Conservation (phyloP, 2,329 filamentous ascomycete species). For the Dactylellina haptotyla region DNA sequence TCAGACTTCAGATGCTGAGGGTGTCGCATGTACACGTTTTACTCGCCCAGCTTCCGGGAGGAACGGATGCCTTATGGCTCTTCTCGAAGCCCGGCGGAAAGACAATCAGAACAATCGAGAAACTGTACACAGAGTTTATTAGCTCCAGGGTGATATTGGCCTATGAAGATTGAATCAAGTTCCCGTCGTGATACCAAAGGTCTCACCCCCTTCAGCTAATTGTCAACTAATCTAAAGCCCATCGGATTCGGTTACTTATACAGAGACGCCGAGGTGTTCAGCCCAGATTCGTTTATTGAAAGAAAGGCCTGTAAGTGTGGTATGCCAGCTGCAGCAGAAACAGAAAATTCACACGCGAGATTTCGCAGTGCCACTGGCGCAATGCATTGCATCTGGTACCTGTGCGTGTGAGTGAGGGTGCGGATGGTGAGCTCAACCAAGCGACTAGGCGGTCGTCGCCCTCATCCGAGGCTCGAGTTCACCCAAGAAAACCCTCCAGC, state of each 20-base stretch:
- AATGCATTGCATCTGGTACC: too few relatives aligned
- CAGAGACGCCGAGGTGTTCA: conserved; percentile 40
- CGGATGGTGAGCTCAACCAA: conserved; percentile 26
- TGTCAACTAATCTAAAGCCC: conserved; percentile 5
- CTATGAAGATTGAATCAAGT: conserved; percentile 14
- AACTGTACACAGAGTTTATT: background rate
- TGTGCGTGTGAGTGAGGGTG: too few relatives aligned
- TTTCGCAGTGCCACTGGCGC: background rate
- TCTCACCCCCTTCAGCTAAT: conserved; percentile 33
- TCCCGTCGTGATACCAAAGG: conserved; percentile 19
- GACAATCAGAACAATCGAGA: background rate
- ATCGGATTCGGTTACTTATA: background rate
- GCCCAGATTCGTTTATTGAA: too few relatives aligned
- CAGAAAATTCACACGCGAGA: background rate
- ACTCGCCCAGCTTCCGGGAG: too few relatives aligned
- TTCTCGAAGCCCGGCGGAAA: background rate
- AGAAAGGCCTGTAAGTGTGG: too few relatives aligned
- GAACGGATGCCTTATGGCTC: too few relatives aligned
- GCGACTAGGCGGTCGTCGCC: conserved; percentile 18
- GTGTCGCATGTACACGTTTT: too few relatives aligned
- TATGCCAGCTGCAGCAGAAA: too few relatives aligned
- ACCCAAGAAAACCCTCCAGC: background rate
- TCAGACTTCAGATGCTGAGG: too few relatives aligned
- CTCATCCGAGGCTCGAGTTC: conserved; percentile 23
- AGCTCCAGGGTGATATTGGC: background rate